These are phyloP conservation scores for Septoria petroselini DNA, from an alignment of 2,329 filamentous ascomycete species.

Conservation along the genomic window DNA sequence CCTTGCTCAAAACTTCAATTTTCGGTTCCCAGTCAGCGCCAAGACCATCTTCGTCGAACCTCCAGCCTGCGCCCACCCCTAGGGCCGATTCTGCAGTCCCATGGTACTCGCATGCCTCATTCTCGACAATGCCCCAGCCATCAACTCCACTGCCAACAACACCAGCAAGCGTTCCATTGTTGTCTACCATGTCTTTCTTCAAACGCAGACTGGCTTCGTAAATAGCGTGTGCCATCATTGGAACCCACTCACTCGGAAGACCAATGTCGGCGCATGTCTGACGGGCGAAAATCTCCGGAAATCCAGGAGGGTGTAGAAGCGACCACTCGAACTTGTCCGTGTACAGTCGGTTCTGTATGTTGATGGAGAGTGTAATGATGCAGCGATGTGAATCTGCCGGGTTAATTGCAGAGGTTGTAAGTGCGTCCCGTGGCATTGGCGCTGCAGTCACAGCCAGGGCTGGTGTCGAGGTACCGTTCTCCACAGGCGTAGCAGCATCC, in stretches of 20 bases:
- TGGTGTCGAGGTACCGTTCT: conserved; percentile 42
- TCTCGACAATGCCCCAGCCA: conserved; percentile 72
- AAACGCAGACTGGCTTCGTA: conserved; percentile 89
- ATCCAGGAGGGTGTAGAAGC: conserved; percentile 82
- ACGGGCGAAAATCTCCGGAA: conserved; percentile 87
- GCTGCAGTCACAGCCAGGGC: conserved; percentile 69
- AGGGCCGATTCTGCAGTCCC: conserved; percentile 37
- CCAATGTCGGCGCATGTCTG: conserved; percentile 91
- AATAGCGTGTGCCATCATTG: conserved; percentile 91
- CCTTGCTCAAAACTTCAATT: conserved; percentile 68
- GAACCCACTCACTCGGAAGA: conserved; percentile 86
- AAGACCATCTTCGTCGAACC: conserved; percentile 88
- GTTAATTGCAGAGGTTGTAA: conserved; percentile 61
- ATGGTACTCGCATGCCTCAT: conserved; percentile 70
- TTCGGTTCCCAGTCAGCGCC: conserved; percentile 56
- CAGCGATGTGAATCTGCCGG: conserved; percentile 94
- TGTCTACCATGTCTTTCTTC: conserved; percentile 96
- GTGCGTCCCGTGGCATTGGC: conserved; percentile 46
- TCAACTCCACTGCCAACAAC: conserved; percentile 70
- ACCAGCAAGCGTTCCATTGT: conserved; percentile 58
- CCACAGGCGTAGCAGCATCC: conserved; percentile 46
- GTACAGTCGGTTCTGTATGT: conserved; percentile 85
- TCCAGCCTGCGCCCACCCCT: conserved; percentile 82
- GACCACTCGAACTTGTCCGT: conserved; percentile 99
- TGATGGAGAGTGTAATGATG: conserved; percentile 85